phyloP scores from a whole-genome alignment of 768 basidiomycete genomes.

The Paxillus ammoniavirescens region DNA sequence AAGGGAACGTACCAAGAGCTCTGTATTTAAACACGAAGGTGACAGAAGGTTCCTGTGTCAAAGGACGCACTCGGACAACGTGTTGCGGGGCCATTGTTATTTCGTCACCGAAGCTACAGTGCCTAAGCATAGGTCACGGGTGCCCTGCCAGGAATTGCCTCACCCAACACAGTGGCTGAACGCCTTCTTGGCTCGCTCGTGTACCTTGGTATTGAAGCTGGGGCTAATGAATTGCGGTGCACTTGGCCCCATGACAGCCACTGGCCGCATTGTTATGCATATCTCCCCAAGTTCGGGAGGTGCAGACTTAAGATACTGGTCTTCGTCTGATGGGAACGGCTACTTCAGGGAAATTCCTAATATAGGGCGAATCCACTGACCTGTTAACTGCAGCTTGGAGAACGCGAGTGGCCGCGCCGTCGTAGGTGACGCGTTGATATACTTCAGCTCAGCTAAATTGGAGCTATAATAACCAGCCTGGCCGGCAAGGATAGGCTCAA shows the following conservation, averaged over 20 bases:
- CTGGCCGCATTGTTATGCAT: constrained; percentile 1
- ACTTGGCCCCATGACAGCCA: background rate
- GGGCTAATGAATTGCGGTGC: background rate
- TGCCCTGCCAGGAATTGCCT: background rate
- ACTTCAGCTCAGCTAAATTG: background rate
- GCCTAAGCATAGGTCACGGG: background rate
- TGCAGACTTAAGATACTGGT: constrained; percentile 6
- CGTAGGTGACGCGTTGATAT: background rate
- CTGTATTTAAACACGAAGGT: constrained; percentile 12
- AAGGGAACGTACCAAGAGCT: background rate
- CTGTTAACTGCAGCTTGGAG: constrained; percentile 7
- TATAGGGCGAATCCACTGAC: background rate
- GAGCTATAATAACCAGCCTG: background rate
- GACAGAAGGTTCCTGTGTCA: background rate
- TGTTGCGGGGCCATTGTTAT: background rate
- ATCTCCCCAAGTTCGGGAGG: constrained; percentile 7
- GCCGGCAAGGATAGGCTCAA: background rate
- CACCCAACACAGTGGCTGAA: constrained; percentile 6
- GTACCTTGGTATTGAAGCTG: constrained; percentile 3
- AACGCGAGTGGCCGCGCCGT: constrained; percentile 4
- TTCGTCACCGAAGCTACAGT: constrained; percentile 4
- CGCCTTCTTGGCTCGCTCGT: constrained; percentile 12
- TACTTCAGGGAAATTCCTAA: background rate
- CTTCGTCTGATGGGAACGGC: constrained; percentile 1
- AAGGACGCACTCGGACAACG: background rate